Evolutionary conservation across 495 filamentous ascomycete genomes (phyloP), one percentile per base, ranked within the genome.

Genomic region (Penicillium diatomitis): DNA sequence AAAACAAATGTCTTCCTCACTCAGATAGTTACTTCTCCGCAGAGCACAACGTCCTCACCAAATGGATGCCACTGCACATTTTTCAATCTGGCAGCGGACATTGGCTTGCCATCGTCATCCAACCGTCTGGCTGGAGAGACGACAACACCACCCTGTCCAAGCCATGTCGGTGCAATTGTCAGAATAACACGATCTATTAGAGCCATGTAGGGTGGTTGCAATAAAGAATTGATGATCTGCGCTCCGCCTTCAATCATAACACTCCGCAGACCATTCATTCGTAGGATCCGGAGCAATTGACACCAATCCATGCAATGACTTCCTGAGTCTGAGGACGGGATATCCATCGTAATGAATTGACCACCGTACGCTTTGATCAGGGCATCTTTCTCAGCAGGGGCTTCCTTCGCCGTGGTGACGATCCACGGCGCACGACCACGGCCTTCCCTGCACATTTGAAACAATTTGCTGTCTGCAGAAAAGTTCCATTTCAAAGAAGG

Each of bases 201-300:
- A 30, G 54, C 48, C 56, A 63, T 65, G 7, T 41, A 62, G 3
- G 64, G 49, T 37, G 84, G 79, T 34, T 75, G 72, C 6, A 96
- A 70, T 2, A 96, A 69, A 9, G 82, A 79, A 53, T 88, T 88
- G 55, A 95, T 91, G 38, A 96, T 76, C 30, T 74, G 69, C 2
- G 78, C 88, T 4, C 90, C 90, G 0, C 90, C 90, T 58, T 96
- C 90, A 35, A 96, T 70, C 90, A 95, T 96, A 4, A 96, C 73
- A 56, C 86, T 91, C 10, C 63, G 57, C 38, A 94, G 63, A 3
- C 83, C 83, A 45, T 85, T 70, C 4, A 40, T 53, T 36, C 54
- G 60, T 4, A 92, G 60, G 11, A 60, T 68, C 27, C 56, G 51
- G 10, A 92, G 63, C 7, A 95, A 66, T 31, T 66, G 65, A n/a